Percentiles rank a stretch among this genome's conserved stretches.
Evolutionary conservation across 2,329 filamentous ascomycete species (phyloP).

Genomic region (Tolypocladium paradoxum): DNA sequence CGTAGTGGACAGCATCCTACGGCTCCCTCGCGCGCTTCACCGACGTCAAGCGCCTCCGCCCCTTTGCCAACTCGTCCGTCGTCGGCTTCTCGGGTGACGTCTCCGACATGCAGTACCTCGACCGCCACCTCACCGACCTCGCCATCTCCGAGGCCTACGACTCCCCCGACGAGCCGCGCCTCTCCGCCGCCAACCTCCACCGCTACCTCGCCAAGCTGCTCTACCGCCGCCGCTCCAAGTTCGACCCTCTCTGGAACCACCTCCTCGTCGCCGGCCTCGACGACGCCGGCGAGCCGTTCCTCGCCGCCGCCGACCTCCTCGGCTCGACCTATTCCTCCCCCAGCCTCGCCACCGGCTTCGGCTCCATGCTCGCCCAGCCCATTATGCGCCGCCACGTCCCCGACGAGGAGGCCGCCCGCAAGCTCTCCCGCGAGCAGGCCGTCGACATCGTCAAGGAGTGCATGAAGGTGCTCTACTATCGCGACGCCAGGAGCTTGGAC

Average conservation of each 20-base stretch:
- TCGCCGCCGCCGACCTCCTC: conserved; percentile 82
- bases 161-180: conserved; percentile 30
- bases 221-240: conserved; percentile 88
- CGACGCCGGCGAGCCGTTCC: conserved; percentile 69
- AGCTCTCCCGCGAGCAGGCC: conserved; percentile 67
- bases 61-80: conserved; percentile 73
- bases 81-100: conserved; percentile 95
- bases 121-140: conserved; percentile 79
- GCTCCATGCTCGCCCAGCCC: conserved; percentile 84
- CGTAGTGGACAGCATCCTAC: conserved; percentile 65
- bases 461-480: conserved; percentile 97
- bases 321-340: conserved; percentile 86
- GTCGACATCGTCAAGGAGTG: conserved; percentile 77
- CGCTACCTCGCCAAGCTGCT: conserved; percentile 93
- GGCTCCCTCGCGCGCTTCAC: conserved; percentile 94
- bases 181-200: conserved; percentile 91
- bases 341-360: conserved; percentile 86
- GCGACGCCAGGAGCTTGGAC: conserved; percentile 87
- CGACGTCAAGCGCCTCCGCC: conserved; percentile 87
- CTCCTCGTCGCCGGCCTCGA: conserved; percentile 85
- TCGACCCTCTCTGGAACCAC: conserved; percentile 97
- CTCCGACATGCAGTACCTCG: conserved; percentile 97
- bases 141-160: conserved; percentile 83
- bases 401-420: conserved; percentile 66
- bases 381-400: conserved; percentile 77